Base-by-base conservation (phyloP, 2,329 filamentous ascomycete species). In the Ascochyta viciae-villosae region DNA sequence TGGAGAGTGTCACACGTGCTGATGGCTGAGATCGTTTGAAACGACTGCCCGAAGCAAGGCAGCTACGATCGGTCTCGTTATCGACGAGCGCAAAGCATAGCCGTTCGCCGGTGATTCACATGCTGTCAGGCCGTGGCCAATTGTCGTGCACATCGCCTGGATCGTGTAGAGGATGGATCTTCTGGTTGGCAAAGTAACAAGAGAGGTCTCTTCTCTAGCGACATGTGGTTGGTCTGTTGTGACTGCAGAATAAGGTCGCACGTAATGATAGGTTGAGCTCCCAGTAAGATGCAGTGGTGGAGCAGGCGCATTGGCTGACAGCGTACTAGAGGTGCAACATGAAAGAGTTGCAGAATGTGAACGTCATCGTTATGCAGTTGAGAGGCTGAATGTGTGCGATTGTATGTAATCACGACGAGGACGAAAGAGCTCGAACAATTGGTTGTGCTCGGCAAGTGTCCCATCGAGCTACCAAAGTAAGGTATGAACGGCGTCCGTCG, bases 341-440 rank as follows among this genome's bases (percentile, higher is more conserved):
- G 19, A 3, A 6, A 27, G 26, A 34, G 22, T 13, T 40, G 46
- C 35, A 40, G 41, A 40, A 29, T 19, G 31, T 46, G 31, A 39
- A 26, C 47, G 53, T 47, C 47, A 44, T 44, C 13, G 41, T 34
- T 7, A 27, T 56, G 47, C 48, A 51, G 42, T 27, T 6, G 23
- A 27, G 13, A 33, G 7, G n/a, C n/a, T 22, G 24, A 27, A 10
- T 4, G 8, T 27, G 23, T 27, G 39, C 12, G 6, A 27, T 15
- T 26, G 39, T 26, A 6, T 27, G 23, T 41, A 13, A 12, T n/a
- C 6, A 27, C 15, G 19, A 24, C 16, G 23, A 13, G 38, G 19
- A 24, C 22, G 22, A 4, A 12, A 27, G 13, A 35, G 33, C n/a
- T 35, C 16, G n/a, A 35, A 16, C n/a, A 3, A 16, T 35, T 16